These are phyloP conservation scores for Phytophthora boehmeriae DNA, from an alignment of 352 stramenopile genomes.

Conservation along the genomic window DNA sequence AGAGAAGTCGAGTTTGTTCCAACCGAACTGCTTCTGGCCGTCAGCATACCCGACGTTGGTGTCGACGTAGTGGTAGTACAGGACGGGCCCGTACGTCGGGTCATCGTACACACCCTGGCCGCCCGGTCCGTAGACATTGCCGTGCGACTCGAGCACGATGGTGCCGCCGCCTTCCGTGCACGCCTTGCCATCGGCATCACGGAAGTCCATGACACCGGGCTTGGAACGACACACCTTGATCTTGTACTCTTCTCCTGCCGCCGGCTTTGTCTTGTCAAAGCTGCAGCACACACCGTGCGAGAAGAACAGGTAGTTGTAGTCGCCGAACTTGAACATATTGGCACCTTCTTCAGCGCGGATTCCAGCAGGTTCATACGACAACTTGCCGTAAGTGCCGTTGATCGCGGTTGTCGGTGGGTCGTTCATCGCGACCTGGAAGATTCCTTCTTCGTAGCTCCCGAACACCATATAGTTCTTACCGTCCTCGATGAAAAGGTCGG, in stretches of 20 bases:
- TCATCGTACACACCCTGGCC: slow-evolving; percentile 31
- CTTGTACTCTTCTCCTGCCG: slow-evolving; percentile 26
- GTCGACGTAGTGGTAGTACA: slow-evolving; percentile 42
- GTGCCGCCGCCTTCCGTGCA: slow-evolving; percentile 25
- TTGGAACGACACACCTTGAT: slow-evolving; percentile 37
- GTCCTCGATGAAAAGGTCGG: slow-evolving; percentile 21
- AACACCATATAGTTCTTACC: slow-evolving; percentile 29
- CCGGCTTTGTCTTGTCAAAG: slow-evolving; percentile 24
- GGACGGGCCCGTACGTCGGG: slow-evolving; percentile 19
- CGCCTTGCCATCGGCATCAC: slow-evolving; percentile 12
- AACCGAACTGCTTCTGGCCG: slow-evolving; percentile 56
- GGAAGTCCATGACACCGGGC: slow-evolving; percentile 26
- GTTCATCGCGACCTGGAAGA: slow-evolving; percentile 23
- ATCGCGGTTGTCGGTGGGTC: slow-evolving; percentile 9
- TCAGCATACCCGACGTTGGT: slow-evolving; percentile 47
- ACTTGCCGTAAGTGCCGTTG: slow-evolving; percentile 19
- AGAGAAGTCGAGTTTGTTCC: slow-evolving; percentile 59
- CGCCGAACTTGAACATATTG: slow-evolving; percentile 29
- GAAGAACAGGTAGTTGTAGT: slow-evolving; percentile 37
- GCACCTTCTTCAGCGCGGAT: slow-evolving; percentile 24
- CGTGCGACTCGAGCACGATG: slow-evolving; percentile 22
- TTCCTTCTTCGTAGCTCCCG: slow-evolving; percentile 24
- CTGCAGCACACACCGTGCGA: slow-evolving; percentile 32
- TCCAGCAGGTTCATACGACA: slow-evolving; percentile 24
- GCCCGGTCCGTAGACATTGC: slow-evolving; percentile 22